Evolutionary conservation across 2,329 filamentous ascomycete species (phyloP).

Genomic region (Cladosporium halotolerans): DNA sequence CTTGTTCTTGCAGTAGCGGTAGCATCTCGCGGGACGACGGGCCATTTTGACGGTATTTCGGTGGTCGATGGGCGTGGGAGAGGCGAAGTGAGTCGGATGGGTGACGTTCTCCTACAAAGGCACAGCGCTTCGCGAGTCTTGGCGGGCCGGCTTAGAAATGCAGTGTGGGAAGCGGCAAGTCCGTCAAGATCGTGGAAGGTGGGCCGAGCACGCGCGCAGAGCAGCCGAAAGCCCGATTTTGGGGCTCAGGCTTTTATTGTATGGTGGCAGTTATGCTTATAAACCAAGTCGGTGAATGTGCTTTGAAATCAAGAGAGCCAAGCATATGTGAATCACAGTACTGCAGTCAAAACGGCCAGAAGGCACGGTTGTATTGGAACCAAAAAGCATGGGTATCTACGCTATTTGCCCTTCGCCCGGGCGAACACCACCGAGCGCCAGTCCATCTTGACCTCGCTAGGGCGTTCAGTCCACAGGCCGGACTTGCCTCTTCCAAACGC

Average conservation of each 20-base stretch:
- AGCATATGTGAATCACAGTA: neutral
- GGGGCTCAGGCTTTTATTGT: no score
- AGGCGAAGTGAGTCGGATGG: constrained; percentile 18
- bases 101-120: constrained; percentile 16
- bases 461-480: neutral
- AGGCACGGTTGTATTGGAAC: constrained; percentile 4
- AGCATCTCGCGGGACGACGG: constrained; percentile 98
- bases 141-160: no score
- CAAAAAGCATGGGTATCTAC: constrained; percentile 11
- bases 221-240: no score
- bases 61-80: constrained; percentile 42
- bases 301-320: no score
- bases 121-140: no score
- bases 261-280: no score
- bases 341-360: constrained; percentile 9
- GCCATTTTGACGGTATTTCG: constrained; percentile 83
- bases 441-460: constrained; percentile 7
- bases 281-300: no score
- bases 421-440: constrained; percentile 6
- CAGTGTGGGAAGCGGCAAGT: no score
- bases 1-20: constrained; percentile 99
- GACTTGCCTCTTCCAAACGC: constrained; percentile 2
- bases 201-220: no score
- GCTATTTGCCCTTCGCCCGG: constrained; percentile 5
- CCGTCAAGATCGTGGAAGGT: no score